Percentiles rank a stretch among this genome's conserved stretches.
Evolutionary conservation across 2,329 filamentous ascomycete genomes (phyloP).

Genomic region (Calonectria montana): DNA sequence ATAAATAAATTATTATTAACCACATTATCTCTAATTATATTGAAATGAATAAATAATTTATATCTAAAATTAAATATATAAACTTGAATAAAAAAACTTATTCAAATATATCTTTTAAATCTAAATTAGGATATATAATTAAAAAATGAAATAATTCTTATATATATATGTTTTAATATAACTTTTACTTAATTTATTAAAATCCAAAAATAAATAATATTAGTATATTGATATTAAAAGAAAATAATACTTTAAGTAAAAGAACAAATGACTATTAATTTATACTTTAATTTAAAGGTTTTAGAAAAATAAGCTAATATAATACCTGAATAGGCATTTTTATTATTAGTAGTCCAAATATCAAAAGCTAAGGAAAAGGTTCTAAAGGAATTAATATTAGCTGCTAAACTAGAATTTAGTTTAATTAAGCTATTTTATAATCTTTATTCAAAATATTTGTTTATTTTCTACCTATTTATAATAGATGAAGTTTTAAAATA

Average conservation of each 20-base stretch:
- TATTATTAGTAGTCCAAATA: neutral
- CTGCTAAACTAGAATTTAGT: neutral
- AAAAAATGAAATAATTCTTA: neutral
- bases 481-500: neutral
- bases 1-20: constrained; percentile 11
- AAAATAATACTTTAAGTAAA: neutral
- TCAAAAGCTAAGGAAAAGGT: neutral
- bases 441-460: neutral
- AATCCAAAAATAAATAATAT: neutral
- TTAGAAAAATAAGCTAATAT: neutral
- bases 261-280: neutral
- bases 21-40: neutral
- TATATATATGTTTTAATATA: neutral
- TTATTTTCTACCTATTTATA: neutral
- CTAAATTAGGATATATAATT: neutral
- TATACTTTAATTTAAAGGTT: neutral
- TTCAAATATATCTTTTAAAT: neutral
- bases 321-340: no score
- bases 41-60: constrained; percentile 4
- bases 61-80: constrained; percentile 2
- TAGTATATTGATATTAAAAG: neutral
- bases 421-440: neutral
- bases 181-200: neutral
- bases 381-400: neutral
- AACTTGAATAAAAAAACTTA: constrained; percentile 3